A percentile compares a stretch with the other conserved stretches of the same genome.
Evolutionary conservation across 192 early-diverging fungal species (phyloP).

Genomic region (Coemansia sp.): DNA sequence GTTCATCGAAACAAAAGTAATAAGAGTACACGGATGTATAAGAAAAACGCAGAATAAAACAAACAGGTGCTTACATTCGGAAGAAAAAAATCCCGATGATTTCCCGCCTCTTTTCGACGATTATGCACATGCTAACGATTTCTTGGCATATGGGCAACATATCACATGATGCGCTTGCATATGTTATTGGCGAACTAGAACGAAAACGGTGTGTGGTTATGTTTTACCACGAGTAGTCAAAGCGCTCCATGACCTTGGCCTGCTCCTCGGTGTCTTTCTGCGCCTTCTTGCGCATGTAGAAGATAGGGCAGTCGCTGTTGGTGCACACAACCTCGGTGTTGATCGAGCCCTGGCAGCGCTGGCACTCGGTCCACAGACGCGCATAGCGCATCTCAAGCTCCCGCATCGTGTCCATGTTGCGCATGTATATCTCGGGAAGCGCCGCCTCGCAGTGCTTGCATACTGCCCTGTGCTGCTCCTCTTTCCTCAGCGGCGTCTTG

Average conservation of each 20-base stretch:
- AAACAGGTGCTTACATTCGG: background rate
- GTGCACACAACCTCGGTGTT: constrained; percentile 96
- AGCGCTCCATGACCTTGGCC: constrained; percentile 69
- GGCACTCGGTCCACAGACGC: constrained; percentile 96
- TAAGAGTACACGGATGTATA: background rate
- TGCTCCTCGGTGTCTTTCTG: constrained; percentile 89
- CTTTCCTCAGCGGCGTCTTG: constrained; percentile 75
- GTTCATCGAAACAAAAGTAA: background rate
- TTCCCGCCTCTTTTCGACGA: background rate
- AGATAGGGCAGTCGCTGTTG: constrained; percentile 95
- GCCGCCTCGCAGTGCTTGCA: constrained; percentile 75
- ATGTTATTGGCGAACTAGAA: background rate
- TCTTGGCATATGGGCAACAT: constrained; percentile 4
- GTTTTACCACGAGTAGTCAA: constrained; percentile 62
- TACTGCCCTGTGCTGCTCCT: constrained; percentile 65
- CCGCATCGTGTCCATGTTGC: constrained; percentile 69
- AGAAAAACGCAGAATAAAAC: background rate
- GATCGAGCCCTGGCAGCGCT: constrained; percentile 90
- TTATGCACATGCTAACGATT: background rate
- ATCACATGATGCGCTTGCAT: background rate
- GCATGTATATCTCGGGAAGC: constrained; percentile 74
- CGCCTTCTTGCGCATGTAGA: constrained; percentile 96
- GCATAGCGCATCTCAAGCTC: constrained; percentile 75
- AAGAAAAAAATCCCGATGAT: too few species aligned
- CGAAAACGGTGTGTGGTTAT: background rate